These are phyloP conservation scores for Goniomonas avonlea DNA, from an alignment of 78 protist species.

Conservation along the genomic window DNA sequence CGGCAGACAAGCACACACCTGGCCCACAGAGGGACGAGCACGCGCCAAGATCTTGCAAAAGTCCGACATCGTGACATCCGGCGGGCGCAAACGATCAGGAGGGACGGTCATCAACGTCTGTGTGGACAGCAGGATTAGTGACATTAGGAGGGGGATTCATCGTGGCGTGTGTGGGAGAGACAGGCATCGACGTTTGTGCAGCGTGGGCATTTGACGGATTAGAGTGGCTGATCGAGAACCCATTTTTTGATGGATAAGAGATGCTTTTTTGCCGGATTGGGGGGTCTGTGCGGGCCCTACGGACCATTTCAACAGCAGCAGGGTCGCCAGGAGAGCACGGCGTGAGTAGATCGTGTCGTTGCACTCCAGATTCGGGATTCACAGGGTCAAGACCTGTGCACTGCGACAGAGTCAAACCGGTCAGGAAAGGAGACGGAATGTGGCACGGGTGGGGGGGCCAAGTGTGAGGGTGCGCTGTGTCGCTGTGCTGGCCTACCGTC, in stretches of 20 bases:
- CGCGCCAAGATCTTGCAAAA: neutral
- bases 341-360: neutral
- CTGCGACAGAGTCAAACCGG: neutral
- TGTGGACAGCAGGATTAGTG: neutral
- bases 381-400: neutral
- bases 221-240: no score
- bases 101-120: conserved; percentile 24
- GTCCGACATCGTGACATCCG: conserved; percentile 32
- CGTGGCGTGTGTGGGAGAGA: neutral
- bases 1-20: neutral
- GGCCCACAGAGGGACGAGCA: conserved; percentile 26
- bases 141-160: neutral
- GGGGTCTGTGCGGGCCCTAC: no score
- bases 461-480: neutral
- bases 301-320: conserved; percentile 42
- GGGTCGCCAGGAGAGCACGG: conserved; percentile 61
- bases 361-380: neutral
- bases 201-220: no score
- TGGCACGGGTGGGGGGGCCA: neutral
- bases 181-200: no score
- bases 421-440: neutral
- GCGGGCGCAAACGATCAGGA: neutral
- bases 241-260: no score
- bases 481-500: conserved; percentile 21
- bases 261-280: no score